These are phyloP conservation scores for Auricularia sp. DNA, from an alignment of 768 basidiomycete genomes.

Conservation along the genomic window DNA sequence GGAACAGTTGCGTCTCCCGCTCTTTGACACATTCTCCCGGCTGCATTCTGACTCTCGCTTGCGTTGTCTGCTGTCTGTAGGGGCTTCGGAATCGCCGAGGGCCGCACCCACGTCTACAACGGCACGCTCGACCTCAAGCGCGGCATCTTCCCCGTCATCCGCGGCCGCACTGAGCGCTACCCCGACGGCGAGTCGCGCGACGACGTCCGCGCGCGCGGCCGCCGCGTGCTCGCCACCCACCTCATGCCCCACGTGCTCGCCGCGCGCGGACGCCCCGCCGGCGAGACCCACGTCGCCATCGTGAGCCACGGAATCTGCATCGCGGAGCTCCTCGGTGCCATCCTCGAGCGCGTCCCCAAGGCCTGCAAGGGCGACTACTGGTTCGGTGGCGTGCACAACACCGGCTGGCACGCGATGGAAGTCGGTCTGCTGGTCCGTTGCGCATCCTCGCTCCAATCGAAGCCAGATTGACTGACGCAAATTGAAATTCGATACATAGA, in stretches of 20 bases:
- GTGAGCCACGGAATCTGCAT: slow-evolving; percentile 74
- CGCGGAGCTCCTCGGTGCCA: slow-evolving; percentile 24
- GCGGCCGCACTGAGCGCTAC: slow-evolving; percentile 40
- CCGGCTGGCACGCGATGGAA: not conserved
- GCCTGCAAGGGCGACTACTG: not conserved
- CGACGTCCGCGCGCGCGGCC: slow-evolving; percentile 51
- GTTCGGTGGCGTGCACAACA: slow-evolving; percentile 2
- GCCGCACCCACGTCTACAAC: slow-evolving; percentile 36
- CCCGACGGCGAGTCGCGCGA: slow-evolving; percentile 64
- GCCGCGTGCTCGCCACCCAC: slow-evolving; percentile 38
- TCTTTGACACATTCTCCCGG: not conserved
- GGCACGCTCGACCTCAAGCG: slow-evolving; percentile 23
- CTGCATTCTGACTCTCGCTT: not conserved
- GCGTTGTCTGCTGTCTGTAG: not conserved
- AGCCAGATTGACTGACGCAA: not conserved
- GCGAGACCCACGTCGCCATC: slow-evolving; percentile 42
- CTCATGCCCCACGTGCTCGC: slow-evolving; percentile 43
- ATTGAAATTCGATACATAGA: not conserved
- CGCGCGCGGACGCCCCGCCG: not conserved
- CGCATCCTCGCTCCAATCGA: not conserved
- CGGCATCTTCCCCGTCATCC: slow-evolving; percentile 44
- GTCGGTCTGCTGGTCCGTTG: not conserved
- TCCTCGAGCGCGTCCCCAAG: not conserved
- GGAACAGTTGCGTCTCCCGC: slow-evolving; percentile 37
- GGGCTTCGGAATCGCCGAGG: slow-evolving; percentile 59